Conservation (phyloP, 352 stramenopile species). For the Phytophthora sansomeana region DNA sequence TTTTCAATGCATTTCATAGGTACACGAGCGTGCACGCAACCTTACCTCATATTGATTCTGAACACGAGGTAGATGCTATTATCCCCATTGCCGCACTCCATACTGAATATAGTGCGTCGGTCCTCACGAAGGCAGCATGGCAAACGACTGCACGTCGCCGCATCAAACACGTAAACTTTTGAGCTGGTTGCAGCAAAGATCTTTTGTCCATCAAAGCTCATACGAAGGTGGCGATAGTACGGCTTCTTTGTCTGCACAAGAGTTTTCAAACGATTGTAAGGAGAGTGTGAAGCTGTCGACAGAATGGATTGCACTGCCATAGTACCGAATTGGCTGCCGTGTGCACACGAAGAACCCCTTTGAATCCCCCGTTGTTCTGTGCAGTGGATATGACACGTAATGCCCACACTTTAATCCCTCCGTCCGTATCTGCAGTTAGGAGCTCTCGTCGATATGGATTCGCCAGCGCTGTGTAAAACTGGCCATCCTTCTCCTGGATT, state of each 20-base stretch:
- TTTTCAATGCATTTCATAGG: neutral
- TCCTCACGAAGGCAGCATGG: conserved; percentile 33
- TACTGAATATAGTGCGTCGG: conserved; percentile 35
- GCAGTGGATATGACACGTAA: conserved; percentile 37
- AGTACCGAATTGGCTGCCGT: conserved; percentile 45
- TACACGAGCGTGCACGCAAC: neutral
- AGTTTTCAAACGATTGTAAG: neutral
- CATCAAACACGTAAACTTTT: conserved; percentile 47
- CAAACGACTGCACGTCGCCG: conserved; percentile 43
- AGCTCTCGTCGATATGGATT: conserved; percentile 57
- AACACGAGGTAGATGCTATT: conserved; percentile 46
- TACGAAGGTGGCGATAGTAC: conserved; percentile 43
- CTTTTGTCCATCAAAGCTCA: conserved; percentile 40
- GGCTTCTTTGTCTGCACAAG: conserved; percentile 38
- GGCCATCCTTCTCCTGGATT: conserved; percentile 32
- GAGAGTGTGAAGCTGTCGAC: neutral
- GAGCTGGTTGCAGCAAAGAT: conserved; percentile 44
- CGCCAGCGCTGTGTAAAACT: conserved; percentile 43
- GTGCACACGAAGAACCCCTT: conserved; percentile 62
- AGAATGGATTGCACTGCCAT: neutral
- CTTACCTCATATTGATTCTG: conserved; percentile 38
- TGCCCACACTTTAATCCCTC: conserved; percentile 64
- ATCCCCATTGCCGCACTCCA: conserved; percentile 37
- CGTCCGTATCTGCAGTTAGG: conserved; percentile 58
- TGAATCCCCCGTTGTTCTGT: conserved; percentile 40